phyloP scores from a whole-genome alignment of 768 basidiomycete genomes.

The Holtermannia corniformis region DNA sequence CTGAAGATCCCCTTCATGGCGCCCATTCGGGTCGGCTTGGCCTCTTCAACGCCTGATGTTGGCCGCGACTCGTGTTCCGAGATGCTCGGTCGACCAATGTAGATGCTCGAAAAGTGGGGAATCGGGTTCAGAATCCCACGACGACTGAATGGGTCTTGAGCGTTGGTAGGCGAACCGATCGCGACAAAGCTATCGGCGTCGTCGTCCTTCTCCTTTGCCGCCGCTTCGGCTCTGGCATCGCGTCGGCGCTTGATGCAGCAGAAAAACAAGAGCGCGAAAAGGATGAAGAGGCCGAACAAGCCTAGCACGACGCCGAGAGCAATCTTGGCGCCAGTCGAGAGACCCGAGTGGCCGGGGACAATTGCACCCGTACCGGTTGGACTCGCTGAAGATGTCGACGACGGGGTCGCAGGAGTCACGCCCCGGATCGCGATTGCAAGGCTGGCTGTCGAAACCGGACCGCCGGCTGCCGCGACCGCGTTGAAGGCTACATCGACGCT shows the following conservation, averaged over 20 bases:
- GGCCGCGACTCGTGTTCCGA: constrained; percentile 3
- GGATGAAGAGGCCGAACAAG: constrained; percentile 23
- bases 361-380: constrained; percentile 19
- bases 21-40: constrained; percentile 29
- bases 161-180: constrained; percentile 22
- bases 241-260: constrained; percentile 32
- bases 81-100: constrained; percentile 13
- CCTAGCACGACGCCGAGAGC: constrained; percentile 37
- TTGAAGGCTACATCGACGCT: constrained; percentile 25
- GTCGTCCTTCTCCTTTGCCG: constrained; percentile 15
- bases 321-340: constrained; percentile 36
- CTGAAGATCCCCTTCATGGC: constrained; percentile 36
- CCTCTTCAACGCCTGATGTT: constrained; percentile 10
- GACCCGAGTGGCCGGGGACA: constrained; percentile 15
- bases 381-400: constrained; percentile 8
- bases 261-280: constrained; percentile 29
- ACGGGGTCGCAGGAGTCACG: constrained; percentile 16
- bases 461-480: constrained; percentile 4
- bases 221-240: background rate
- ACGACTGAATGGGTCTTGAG: constrained; percentile 23
- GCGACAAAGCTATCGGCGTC: constrained; percentile 35
- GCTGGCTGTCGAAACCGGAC: constrained; percentile 12
- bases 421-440: constrained; percentile 18
- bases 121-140: constrained; percentile 30
- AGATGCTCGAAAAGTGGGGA: constrained; percentile 25